These are phyloP conservation scores for Phytomonas sp. DNA, from an alignment of 208 protist genomes.

Conservation along the genomic window DNA sequence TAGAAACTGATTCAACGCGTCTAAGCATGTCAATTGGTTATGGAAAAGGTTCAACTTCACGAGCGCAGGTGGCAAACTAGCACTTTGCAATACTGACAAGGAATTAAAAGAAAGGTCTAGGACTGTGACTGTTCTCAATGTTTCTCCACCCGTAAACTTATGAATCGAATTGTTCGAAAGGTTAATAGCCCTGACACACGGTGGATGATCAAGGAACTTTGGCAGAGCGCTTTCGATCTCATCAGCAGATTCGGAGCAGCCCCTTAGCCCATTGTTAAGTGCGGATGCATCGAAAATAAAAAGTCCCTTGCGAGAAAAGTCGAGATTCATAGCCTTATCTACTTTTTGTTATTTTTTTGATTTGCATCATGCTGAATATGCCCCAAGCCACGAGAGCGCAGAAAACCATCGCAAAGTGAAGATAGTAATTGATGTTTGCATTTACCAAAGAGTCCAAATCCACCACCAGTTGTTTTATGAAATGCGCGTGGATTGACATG, in stretches of 20 bases:
- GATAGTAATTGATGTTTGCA: neutral
- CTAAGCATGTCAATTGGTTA: constrained; percentile 42
- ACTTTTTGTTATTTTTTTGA: constrained; percentile 8
- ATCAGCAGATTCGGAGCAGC: neutral
- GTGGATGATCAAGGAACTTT: constrained; percentile 2
- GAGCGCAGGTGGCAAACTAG: constrained; percentile 37
- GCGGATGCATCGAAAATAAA: constrained; percentile 59
- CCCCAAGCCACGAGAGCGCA: neutral
- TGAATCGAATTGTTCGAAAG: constrained; percentile 67
- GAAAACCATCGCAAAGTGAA: constrained; percentile 3
- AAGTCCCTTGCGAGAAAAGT: constrained; percentile 59
- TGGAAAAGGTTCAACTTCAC: constrained; percentile 37
- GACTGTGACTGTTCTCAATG: constrained; percentile 28
- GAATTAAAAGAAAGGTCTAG: constrained; percentile 70
- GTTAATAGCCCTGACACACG: constrained; percentile 19
- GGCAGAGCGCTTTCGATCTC: constrained; percentile 9
- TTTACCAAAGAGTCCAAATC: neutral
- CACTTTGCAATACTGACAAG: constrained; percentile 25
- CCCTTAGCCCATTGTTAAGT: constrained; percentile 3
- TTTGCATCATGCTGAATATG: neutral
- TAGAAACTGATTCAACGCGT: constrained; percentile 20
- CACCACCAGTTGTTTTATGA: neutral
- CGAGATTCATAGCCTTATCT: constrained; percentile 49
- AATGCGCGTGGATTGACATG: neutral
- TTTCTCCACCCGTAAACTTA: constrained; percentile 48